These are phyloP conservation scores for Starmerella vaccinii DNA, from an alignment of 805 yeast genomes.

Conservation along the genomic window DNA sequence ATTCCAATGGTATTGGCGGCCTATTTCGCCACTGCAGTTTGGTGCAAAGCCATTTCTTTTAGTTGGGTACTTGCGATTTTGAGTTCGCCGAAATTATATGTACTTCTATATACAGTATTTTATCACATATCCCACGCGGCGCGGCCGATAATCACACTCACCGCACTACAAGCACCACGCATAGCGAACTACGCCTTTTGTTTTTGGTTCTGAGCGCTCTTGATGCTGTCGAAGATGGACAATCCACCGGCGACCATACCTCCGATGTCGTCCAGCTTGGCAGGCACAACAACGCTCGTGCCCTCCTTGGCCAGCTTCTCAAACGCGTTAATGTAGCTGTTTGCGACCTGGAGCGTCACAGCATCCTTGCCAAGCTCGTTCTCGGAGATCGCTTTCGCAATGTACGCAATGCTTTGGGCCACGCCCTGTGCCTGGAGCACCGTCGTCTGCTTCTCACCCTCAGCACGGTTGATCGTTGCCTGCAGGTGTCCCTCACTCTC, in stretches of 20 bases:
- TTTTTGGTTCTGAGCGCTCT: slow-evolving; percentile 7
- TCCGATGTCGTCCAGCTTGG: slow-evolving; percentile 64
- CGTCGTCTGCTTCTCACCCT: slow-evolving; percentile 62
- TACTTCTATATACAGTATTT: no score
- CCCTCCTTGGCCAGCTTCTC: slow-evolving; percentile 73
- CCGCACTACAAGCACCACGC: no score
- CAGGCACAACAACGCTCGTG: slow-evolving; percentile 67
- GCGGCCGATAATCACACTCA: no score
- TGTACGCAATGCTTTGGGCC: slow-evolving; percentile 53
- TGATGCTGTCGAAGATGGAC: slow-evolving; percentile 54
- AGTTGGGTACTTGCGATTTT: no score
- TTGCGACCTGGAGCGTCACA: slow-evolving; percentile 69
- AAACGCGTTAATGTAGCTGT: slow-evolving; percentile 71
- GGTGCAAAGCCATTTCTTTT: no score
- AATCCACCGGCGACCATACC: slow-evolving; percentile 66
- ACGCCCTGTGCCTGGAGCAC: slow-evolving; percentile 77
- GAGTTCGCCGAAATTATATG: no score
- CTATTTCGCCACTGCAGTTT: no score
- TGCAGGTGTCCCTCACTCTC: slow-evolving; percentile 80
- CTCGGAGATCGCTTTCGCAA: slow-evolving; percentile 57
- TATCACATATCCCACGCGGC: no score
- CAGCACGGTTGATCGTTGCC: slow-evolving; percentile 70
- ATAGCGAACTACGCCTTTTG: neutral
- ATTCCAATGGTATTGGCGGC: no score
- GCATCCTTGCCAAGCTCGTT: slow-evolving; percentile 69